Percentiles rank a stretch among this genome's conserved stretches.
phyloP scores from a whole-genome alignment of 2,329 filamentous ascomycete genomes.

The Fusarium xyrophilum region DNA sequence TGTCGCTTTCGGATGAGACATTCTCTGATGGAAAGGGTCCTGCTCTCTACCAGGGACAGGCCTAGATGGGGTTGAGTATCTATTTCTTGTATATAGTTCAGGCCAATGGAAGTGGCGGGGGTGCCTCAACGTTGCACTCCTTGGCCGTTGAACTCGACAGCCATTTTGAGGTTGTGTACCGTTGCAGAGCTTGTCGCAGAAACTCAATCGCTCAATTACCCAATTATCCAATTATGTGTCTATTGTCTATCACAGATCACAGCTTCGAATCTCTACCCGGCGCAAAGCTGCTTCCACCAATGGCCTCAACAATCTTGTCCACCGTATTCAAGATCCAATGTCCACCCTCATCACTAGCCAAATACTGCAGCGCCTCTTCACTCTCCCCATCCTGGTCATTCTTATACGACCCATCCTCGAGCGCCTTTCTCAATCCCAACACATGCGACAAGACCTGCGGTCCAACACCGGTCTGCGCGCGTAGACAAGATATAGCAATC shows the following conservation, averaged over 20 bases:
- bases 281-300: conserved; percentile 54
- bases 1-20: conserved; percentile 44
- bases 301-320: conserved; percentile 53
- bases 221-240: neutral
- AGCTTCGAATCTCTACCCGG: conserved; percentile 35
- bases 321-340: conserved; percentile 56
- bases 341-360: conserved; percentile 55
- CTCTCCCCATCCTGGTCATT: conserved; percentile 45
- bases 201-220: neutral
- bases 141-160: neutral
- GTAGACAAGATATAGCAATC: conserved; percentile 75
- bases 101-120: neutral
- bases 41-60: conserved; percentile 29
- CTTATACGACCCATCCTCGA: conserved; percentile 68
- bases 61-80: neutral
- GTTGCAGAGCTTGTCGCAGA: neutral
- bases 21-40: conserved; percentile 46
- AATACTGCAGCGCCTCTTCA: conserved; percentile 48
- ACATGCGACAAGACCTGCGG: conserved; percentile 84
- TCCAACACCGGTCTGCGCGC: conserved; percentile 81
- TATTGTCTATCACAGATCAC: conserved; percentile 18
- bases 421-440: conserved; percentile 78
- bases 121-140: neutral
- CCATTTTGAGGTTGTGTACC: neutral
- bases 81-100: neutral